Conservation (phyloP, 2,329 filamentous ascomycete species). For the Colletotrichum nymphaeae region DNA sequence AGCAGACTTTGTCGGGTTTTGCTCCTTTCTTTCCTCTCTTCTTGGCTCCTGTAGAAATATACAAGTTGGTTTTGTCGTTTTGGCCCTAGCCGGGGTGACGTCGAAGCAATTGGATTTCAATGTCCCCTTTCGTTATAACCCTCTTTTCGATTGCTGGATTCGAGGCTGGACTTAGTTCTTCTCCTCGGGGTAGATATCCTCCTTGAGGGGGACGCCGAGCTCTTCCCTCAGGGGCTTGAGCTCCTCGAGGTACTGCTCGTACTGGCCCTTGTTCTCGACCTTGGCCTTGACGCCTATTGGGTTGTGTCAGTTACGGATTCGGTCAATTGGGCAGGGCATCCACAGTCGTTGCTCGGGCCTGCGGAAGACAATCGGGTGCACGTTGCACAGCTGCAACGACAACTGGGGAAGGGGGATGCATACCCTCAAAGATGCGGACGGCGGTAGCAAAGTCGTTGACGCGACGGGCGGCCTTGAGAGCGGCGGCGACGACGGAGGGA, state of each 20-base stretch:
- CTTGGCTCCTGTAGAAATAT: slow-evolving; percentile 48
- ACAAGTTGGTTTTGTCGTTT: slow-evolving; percentile 42
- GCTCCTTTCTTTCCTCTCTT: slow-evolving; percentile 16
- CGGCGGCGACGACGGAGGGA: slow-evolving; percentile 88
- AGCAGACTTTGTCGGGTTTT: slow-evolving; percentile 22
- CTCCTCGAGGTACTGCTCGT: slow-evolving; percentile 94
- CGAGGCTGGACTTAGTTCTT: slow-evolving; percentile 49
- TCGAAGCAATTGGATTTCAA: not conserved
- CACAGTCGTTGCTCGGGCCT: not conserved
- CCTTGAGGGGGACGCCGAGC: slow-evolving; percentile 90
- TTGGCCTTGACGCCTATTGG: slow-evolving; percentile 92
- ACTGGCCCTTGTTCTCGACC: slow-evolving; percentile 98
- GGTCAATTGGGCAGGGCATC: not conserved
- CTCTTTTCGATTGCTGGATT: not conserved
- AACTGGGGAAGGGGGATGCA: slow-evolving; percentile 42
- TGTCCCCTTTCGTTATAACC: not conserved
- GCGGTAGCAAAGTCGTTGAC: slow-evolving; percentile 99
- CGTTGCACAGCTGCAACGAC: slow-evolving; percentile 10
- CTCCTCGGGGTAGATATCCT: slow-evolving; percentile 86
- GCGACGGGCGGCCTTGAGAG: slow-evolving; percentile 91
- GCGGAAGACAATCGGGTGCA: not conserved
- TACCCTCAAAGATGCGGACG: slow-evolving; percentile 98
- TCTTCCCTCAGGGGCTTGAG: slow-evolving; percentile 94
- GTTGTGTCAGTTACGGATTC: not conserved
- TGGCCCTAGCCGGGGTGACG: slow-evolving; percentile 10